phyloP scores from a whole-genome alignment of 495 filamentous ascomycete genomes.

The Symbiotaphrina buchneri region DNA sequence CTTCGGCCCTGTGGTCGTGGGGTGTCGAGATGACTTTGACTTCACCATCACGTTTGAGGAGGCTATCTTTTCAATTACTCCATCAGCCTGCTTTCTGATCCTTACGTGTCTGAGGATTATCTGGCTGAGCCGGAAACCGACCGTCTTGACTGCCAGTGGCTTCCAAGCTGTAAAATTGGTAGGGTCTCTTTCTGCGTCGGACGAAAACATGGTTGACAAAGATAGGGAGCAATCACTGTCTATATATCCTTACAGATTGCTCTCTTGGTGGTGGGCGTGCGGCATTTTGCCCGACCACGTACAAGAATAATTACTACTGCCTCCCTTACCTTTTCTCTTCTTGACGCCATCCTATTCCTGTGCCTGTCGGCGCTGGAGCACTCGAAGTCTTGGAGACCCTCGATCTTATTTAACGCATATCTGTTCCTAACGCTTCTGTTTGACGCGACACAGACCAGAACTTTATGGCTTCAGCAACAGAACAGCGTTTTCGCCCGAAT shows the following conservation, averaged over 20 bases:
- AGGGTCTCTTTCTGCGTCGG: no score
- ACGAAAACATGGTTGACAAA: no score
- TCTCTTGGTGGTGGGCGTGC: no score
- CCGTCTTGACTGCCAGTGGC: no score
- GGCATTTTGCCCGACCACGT: no score
- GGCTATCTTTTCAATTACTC: background rate
- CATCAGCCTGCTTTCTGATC: slow-evolving; percentile 20
- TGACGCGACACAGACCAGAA: slow-evolving; percentile 17
- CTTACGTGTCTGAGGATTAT: no score
- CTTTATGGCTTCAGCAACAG: slow-evolving; percentile 13
- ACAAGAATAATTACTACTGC: no score
- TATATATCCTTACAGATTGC: no score
- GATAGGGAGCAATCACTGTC: no score
- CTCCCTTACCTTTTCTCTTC: slow-evolving; percentile 17
- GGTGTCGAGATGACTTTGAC: background rate
- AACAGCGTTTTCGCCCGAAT: slow-evolving; percentile 6
- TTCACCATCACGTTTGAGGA: background rate
- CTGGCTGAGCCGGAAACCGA: no score
- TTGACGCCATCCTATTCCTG: no score
- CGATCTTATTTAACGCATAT: slow-evolving; percentile 17
- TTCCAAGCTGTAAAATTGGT: no score
- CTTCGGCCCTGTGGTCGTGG: background rate
- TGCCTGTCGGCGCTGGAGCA: slow-evolving; percentile 13
- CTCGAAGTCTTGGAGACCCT: slow-evolving; percentile 14
- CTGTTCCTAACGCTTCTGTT: slow-evolving; percentile 18